phyloP scores from a whole-genome alignment of 2,329 filamentous ascomycete species.

The Raffaelea arxii region DNA sequence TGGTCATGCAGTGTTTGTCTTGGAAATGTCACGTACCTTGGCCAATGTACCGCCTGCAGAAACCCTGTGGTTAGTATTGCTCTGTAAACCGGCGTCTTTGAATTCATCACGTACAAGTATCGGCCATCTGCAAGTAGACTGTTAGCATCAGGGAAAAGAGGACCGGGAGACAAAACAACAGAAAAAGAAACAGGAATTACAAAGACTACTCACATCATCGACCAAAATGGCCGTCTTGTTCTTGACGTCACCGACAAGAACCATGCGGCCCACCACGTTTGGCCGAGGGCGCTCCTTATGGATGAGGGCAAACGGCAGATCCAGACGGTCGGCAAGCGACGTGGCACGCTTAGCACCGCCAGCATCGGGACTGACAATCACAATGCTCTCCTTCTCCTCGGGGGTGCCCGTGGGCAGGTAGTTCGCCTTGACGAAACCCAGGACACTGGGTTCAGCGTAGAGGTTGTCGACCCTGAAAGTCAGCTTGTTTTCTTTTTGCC shows the following conservation, averaged over 20 bases:
- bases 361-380: conserved; percentile 91
- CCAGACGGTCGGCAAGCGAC: conserved; percentile 83
- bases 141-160: background rate
- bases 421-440: conserved; percentile 87
- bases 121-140: conserved; percentile 13
- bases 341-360: conserved; percentile 92
- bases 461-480: conserved; percentile 65
- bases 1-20: no score
- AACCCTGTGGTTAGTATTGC: no score
- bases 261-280: conserved; percentile 81
- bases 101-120: conserved; percentile 15
- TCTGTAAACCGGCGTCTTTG: no score
- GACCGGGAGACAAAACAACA: background rate
- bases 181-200: no score
- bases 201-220: conserved; percentile 15
- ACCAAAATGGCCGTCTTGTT: conserved; percentile 92
- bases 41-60: conserved; percentile 29
- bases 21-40: no score
- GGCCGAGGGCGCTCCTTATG: conserved; percentile 85
- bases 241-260: conserved; percentile 87
- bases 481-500: no score
- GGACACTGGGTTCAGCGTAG: conserved; percentile 85
- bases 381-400: no score
- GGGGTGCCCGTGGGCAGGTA: conserved; percentile 70
- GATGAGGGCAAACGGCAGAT: conserved; percentile 85